Evolutionary conservation across 148 eudicot species (phyloP).

Genomic region (Agrostemma githago): DNA sequence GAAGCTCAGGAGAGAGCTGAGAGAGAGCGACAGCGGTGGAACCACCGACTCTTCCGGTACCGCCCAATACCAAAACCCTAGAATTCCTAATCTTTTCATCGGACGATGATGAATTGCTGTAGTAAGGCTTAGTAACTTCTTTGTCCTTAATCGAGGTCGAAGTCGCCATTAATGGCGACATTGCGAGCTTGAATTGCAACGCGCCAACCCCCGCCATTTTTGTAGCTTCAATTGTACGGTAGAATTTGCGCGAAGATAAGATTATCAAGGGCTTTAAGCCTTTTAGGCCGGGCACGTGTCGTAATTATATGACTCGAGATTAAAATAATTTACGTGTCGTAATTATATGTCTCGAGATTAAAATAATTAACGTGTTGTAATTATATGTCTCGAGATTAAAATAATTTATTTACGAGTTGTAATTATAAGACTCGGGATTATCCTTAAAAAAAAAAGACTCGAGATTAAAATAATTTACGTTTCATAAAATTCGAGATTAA

Average conservation of each 20-base stretch:
- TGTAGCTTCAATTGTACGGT: not conserved
- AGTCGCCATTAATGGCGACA: slow-evolving; percentile 27
- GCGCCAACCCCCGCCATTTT: slow-evolving; percentile 44
- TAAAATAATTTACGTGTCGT: no score
- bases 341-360: no score
- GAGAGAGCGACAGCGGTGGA: slow-evolving; percentile 86
- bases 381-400: no score
- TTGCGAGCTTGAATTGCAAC: slow-evolving; percentile 31
- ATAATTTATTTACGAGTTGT: no score
- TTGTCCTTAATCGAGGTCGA: slow-evolving; percentile 30
- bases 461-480: no score
- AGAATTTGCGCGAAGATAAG: not conserved
- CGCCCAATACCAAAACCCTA: slow-evolving; percentile 78
- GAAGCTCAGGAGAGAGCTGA: slow-evolving; percentile 61
- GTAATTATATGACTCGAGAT: no score
- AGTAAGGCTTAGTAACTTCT: slow-evolving; percentile 22
- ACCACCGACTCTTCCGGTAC: slow-evolving; percentile 96
- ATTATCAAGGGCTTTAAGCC: no score
- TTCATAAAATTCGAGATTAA: no score
- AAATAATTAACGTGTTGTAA: no score
- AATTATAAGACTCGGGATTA: no score
- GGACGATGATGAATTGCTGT: slow-evolving; percentile 17
- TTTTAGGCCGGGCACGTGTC: no score
- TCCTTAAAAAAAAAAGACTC: no score
- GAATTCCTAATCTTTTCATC: slow-evolving; percentile 36